These are phyloP conservation scores for Lasiosphaeria miniovina DNA, from an alignment of 495 filamentous ascomycete species.

Conservation along the genomic window DNA sequence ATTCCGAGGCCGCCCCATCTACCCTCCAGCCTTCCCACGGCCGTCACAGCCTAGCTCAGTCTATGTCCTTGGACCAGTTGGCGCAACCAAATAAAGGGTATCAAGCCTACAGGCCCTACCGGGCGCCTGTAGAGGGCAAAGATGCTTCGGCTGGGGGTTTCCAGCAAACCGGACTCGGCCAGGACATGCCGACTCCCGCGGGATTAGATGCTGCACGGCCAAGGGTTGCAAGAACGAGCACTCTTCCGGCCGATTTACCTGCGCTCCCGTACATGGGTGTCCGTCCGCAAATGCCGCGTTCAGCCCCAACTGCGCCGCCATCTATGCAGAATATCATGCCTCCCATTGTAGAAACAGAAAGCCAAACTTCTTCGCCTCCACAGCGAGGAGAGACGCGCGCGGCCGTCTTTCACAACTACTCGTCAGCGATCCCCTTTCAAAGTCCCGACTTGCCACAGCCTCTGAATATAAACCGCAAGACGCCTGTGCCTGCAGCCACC, in stretches of 20 bases:
- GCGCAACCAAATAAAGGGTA: slow-evolving; percentile 13
- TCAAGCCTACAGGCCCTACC: slow-evolving; percentile 21
- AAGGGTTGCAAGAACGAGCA: slow-evolving; percentile 23
- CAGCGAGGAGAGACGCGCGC: slow-evolving; percentile 3
- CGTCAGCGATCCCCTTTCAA: slow-evolving; percentile 12
- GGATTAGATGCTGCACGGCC: slow-evolving; percentile 2
- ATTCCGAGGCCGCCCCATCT: slow-evolving; percentile 23
- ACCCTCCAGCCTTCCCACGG: slow-evolving; percentile 37
- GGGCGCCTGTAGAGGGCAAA: slow-evolving; percentile 15
- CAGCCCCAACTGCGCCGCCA: slow-evolving; percentile 9
- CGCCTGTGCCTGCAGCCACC: slow-evolving; percentile 4
- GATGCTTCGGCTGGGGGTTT: slow-evolving; percentile 18
- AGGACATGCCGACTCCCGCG: slow-evolving; percentile 1
- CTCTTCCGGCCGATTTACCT: slow-evolving; percentile 29
- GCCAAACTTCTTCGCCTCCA: neutral
- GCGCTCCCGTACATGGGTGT: slow-evolving; percentile 27
- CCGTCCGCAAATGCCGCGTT: slow-evolving; percentile 13
- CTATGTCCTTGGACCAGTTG: slow-evolving; percentile 13
- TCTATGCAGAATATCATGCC: slow-evolving; percentile 3
- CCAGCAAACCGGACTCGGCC: slow-evolving; percentile 11
- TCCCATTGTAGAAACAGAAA: neutral
- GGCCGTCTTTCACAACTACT: neutral
- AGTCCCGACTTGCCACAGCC: slow-evolving; percentile 20
- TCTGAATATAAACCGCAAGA: slow-evolving; percentile 20
- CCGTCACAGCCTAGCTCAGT: slow-evolving; percentile 16